Conservation (phyloP, 352 stramenopile genomes). For the Pythium rishiriense region DNA sequence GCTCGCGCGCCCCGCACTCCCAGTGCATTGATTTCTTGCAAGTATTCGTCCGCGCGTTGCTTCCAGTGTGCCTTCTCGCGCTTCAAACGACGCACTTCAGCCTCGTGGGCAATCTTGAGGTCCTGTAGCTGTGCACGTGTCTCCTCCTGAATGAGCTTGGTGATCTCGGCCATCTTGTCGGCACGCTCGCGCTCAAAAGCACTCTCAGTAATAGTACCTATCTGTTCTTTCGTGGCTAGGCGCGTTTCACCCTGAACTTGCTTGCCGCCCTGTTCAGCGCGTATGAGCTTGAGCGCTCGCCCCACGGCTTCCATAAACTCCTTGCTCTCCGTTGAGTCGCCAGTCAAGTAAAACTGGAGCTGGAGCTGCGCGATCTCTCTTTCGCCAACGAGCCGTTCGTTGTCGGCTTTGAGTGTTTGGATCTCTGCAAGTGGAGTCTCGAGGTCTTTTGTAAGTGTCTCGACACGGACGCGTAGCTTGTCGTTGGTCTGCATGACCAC, state of each 20-base stretch:
- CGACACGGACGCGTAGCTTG: conserved; percentile 26
- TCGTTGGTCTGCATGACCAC: conserved; percentile 27
- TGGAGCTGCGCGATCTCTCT: conserved; percentile 55
- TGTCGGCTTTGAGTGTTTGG: conserved; percentile 23
- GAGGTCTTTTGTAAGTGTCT: conserved; percentile 21
- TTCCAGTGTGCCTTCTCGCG: conserved; percentile 27
- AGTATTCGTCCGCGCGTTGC: conserved; percentile 24
- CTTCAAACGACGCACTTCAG: conserved; percentile 17
- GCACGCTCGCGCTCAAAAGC: conserved; percentile 19
- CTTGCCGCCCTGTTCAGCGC: not conserved
- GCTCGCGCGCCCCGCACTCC: conserved; percentile 3
- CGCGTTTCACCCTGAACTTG: not conserved
- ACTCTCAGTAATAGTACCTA: not conserved
- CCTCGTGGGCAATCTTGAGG: conserved; percentile 18
- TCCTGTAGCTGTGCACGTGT: conserved; percentile 29
- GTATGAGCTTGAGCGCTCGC: conserved; percentile 48
- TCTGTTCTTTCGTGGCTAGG: not conserved
- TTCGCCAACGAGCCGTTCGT: conserved; percentile 42
- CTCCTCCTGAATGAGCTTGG: conserved; percentile 32
- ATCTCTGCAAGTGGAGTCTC: conserved; percentile 16
- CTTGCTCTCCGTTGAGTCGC: conserved; percentile 34
- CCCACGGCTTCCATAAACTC: conserved; percentile 51
- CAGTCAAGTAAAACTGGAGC: conserved; percentile 52
- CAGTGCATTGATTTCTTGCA: conserved; percentile 30
- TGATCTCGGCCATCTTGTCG: conserved; percentile 28